Evolutionary conservation across 2,329 filamentous ascomycete genomes (phyloP), one percentile per base, ranked within the genome.

Genomic region (Cercospora canescens): DNA sequence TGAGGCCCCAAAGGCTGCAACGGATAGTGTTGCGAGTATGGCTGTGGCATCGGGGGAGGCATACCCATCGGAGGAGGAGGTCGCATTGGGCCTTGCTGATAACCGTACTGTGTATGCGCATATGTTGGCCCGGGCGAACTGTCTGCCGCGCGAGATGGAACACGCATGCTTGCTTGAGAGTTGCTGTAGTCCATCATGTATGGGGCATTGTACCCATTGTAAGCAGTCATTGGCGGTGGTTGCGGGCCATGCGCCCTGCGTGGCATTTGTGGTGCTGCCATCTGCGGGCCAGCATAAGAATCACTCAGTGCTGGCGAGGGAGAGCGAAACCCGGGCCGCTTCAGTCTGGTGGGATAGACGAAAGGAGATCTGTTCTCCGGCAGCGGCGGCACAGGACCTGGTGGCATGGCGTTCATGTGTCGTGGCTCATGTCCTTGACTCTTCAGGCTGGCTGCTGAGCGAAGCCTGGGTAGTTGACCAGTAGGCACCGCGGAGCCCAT

Each of bases 241-340:
- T 72, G 70, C 39, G 68, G 64, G 11, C 64, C 64, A 71, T 69
- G 75, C 62, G 54, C 71, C 55, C 66, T 57, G 24, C 65, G 60
- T 34, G 63, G 50, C 61, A 70, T 69, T 14, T 52, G 65, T 73
- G 41, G 72, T 32, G 26, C 74, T 70, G 26, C 76, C 74, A 55
- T 75, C 71, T 18, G 71, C 68, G 65, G 74, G 34, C 71, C 72
- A 58, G 67, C 65, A 52, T 73, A 76, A 16, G 71, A 69, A 52
- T 84, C 81, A 65, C 80, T 83, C 74, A 81, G 69, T 7, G 80
- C 79, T 37, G 81, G 81, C 21, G 82, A 83, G 12, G 75, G 73
- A 18, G 81, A 76, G 21, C 81, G 77, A 68, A 80, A 79, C 14
- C 78, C 78, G 14, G 79, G 77, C 32, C 79, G 78, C 67, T 78